Conservation (phyloP, 2,329 filamentous ascomycete species). For the Hyphodiscus sp. region DNA sequence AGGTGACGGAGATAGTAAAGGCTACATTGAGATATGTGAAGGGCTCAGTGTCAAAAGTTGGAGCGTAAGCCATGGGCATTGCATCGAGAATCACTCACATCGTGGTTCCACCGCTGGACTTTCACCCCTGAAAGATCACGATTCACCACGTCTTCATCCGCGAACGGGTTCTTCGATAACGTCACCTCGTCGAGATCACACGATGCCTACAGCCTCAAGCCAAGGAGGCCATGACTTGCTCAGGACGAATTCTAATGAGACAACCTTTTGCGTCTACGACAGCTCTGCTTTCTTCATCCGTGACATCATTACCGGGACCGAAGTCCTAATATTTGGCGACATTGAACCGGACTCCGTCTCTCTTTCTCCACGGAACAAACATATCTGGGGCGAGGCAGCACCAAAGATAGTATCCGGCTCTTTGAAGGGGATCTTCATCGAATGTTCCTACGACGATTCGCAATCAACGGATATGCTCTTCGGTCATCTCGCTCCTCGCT, state of each 20-base stretch:
- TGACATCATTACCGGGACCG: slow-evolving; percentile 59
- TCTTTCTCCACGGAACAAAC: slow-evolving; percentile 70
- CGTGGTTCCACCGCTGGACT: slow-evolving; percentile 41
- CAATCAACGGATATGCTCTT: slow-evolving; percentile 74
- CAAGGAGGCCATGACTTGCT: background rate
- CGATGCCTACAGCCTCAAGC: background rate
- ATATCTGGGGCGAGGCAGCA: slow-evolving; percentile 83
- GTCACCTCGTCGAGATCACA: background rate
- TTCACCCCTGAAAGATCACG: background rate
- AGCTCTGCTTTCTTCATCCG: slow-evolving; percentile 93
- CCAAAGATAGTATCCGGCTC: slow-evolving; percentile 70
- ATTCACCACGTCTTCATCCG: background rate
- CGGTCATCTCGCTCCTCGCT: slow-evolving; percentile 80
- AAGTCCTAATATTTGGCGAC: slow-evolving; percentile 91
- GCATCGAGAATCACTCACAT: slow-evolving; percentile 67
- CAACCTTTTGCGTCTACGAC: slow-evolving; percentile 62
- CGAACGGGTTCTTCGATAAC: background rate
- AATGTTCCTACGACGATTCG: slow-evolving; percentile 86
- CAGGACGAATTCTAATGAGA: slow-evolving; percentile 1
- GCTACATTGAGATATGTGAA: slow-evolving; percentile 84
- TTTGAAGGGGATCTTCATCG: slow-evolving; percentile 81
- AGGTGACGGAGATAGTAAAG: slow-evolving; percentile 70
- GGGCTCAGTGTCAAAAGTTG: slow-evolving; percentile 84
- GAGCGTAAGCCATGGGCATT: slow-evolving; percentile 84
- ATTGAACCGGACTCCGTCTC: slow-evolving; percentile 89